phyloP scores from a whole-genome alignment of 1,284 basidiomycete species.

The Pseudozyma pruni region DNA sequence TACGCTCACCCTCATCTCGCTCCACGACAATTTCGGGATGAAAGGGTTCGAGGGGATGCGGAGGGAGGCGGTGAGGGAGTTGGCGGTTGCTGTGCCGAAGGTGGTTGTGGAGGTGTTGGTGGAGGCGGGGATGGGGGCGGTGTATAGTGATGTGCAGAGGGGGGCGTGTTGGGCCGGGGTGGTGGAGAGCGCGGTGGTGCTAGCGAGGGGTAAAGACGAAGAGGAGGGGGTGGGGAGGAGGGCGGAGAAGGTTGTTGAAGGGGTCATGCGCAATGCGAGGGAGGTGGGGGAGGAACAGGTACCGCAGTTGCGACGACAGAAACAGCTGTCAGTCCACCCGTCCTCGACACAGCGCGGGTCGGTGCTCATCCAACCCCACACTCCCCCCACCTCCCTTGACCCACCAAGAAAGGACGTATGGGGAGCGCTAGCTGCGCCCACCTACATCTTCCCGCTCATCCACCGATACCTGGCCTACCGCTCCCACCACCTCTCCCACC shows the following conservation, averaged over 20 bases:
- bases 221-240: slow-evolving; percentile 1
- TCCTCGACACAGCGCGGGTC: not conserved
- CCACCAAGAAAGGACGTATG: slow-evolving; percentile 8
- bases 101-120: slow-evolving; percentile 77
- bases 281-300: slow-evolving; percentile 40
- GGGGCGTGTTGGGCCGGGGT: slow-evolving; percentile 85
- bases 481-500: not conserved
- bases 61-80: slow-evolving; percentile 79
- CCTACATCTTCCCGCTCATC: slow-evolving; percentile 80
- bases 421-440: slow-evolving; percentile 44
- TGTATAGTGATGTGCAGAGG: slow-evolving; percentile 87
- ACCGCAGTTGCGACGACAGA: slow-evolving; percentile 22
- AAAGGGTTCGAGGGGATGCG: slow-evolving; percentile 81
- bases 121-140: slow-evolving; percentile 90
- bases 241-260: slow-evolving; percentile 11
- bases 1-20: slow-evolving; percentile 76
- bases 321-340: not conserved
- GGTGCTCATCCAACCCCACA: too few species aligned
- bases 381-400: too few species aligned
- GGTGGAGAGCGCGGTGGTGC: slow-evolving; percentile 83
- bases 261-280: slow-evolving; percentile 10
- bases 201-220: slow-evolving; percentile 70
- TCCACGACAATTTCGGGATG: slow-evolving; percentile 86
- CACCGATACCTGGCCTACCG: slow-evolving; percentile 80
- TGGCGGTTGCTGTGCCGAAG: slow-evolving; percentile 81